Percentiles rank a stretch among this genome's conserved stretches.
phyloP scores from a whole-genome alignment of 225 moss, liverwort and hornwort genomes.

The Thuidium tamariscinum region DNA sequence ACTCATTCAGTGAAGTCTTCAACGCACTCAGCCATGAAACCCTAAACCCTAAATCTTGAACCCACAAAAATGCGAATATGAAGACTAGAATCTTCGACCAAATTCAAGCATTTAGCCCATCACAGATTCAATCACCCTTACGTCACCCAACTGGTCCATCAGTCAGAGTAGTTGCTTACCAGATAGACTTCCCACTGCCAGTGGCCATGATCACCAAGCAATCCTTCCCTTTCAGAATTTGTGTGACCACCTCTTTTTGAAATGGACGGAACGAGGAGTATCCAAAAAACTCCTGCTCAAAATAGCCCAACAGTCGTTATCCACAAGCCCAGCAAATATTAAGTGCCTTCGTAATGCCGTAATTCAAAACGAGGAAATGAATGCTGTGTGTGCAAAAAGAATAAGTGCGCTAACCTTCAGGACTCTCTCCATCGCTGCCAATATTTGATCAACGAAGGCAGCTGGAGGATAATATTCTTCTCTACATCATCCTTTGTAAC shows the following conservation, averaged over 20 bases:
- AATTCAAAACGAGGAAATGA: not conserved
- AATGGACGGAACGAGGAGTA: conserved; percentile 65
- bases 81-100: not conserved
- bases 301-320: not conserved
- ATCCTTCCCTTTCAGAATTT: conserved; percentile 68
- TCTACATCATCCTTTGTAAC: not conserved
- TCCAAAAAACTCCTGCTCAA: conserved; percentile 61
- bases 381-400: not conserved
- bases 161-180: conserved; percentile 9
- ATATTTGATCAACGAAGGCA: not conserved
- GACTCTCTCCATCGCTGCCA: conserved; percentile 47
- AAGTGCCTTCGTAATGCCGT: not conserved
- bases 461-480: not conserved
- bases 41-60: not conserved
- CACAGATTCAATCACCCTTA: not conserved
- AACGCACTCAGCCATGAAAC: not conserved
- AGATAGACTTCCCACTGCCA: conserved; percentile 82
- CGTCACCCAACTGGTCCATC: not conserved
- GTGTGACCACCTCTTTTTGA: conserved; percentile 62
- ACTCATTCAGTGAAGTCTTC: not conserved
- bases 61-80: not conserved
- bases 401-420: conserved; percentile 33
- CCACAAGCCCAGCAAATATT: not conserved
- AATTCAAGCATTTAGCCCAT: not conserved
- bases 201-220: conserved; percentile 97